Evolutionary conservation across 2,329 filamentous ascomycete species (phyloP), one percentile per base, ranked within the genome.

Genomic region (Metarhizium rileyi): DNA sequence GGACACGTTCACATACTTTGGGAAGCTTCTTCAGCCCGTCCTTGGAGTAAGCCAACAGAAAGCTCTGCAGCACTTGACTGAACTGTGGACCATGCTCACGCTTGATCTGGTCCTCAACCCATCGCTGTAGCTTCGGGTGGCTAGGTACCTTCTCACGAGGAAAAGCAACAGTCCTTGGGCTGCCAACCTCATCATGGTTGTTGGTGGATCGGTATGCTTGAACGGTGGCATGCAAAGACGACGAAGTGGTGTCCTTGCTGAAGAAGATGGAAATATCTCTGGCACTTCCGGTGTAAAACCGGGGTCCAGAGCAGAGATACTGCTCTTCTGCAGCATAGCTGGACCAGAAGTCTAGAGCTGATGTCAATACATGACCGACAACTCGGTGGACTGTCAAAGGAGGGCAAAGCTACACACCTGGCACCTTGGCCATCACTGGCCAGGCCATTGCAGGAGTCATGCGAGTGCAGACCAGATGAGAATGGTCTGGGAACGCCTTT

Each of bases 401-500:
- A 18, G 9, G 49, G 48, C 42, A 53, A 51, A 23, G 49, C 28
- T 20, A 56, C 47, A 50, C 68, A 70, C 67, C 67, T 52, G 64
- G 61, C 50, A 64, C 61, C 52, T 61, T 63, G 55, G 61, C 61
- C 60, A 69, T 65, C 55, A 69, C 65, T 43, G 67, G 67, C 62
- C 63, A 66, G 50, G 64, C 61, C 57, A 61, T 61, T 50, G 55
- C 62, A 52, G 65, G 67, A 55, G 63, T 69, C 50, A 60, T 61
- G 52, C 67, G 67, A 47, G 61, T 69, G 55, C 67, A 70, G 51
- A 66, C 66, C 46, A 70, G 57, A 57, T 69, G 67, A 46, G 66
- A 64, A 56, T 69, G 66, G 48, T 67, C 59, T 48, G 67, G 67
- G 49, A 70, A 70, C 42, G 65, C 62, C 57, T 68, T 70, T 51